Evolutionary conservation across 257 asterid genomes (phyloP).

Genomic region (Apocynum venetum): DNA sequence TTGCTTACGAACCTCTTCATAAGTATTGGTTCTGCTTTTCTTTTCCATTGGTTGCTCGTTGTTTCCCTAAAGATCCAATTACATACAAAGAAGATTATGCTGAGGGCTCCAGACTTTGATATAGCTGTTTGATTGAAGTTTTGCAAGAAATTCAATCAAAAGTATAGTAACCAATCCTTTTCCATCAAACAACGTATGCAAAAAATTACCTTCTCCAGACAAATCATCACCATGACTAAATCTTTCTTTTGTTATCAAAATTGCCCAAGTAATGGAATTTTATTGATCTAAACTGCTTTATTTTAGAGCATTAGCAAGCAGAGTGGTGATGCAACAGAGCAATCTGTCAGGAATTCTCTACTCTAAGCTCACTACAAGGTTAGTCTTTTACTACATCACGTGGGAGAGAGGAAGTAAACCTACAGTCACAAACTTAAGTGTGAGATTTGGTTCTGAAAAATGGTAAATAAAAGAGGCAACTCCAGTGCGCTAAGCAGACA

Average conservation of each 20-base stretch:
- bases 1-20: constrained; percentile 71
- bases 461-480: too few relatives aligned
- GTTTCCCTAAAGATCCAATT: constrained; percentile 7
- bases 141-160: neutral
- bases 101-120: neutral
- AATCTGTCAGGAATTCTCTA: neutral
- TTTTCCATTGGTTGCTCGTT: constrained; percentile 37
- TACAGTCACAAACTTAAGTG: neutral
- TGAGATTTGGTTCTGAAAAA: too few relatives aligned
- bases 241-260: neutral
- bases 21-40: constrained; percentile 32
- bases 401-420: neutral
- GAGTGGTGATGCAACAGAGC: neutral
- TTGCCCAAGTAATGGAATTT: neutral
- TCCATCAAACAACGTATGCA: neutral
- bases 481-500: neutral
- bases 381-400: neutral
- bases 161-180: neutral
- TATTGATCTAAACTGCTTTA: neutral
- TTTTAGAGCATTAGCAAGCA: neutral
- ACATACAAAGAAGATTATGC: constrained; percentile 9
- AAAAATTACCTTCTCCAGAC: neutral
- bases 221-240: neutral
- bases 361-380: neutral
- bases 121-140: neutral